phyloP scores from a whole-genome alignment of 495 filamentous ascomycete genomes.

The Podospora pseudopauciseta region DNA sequence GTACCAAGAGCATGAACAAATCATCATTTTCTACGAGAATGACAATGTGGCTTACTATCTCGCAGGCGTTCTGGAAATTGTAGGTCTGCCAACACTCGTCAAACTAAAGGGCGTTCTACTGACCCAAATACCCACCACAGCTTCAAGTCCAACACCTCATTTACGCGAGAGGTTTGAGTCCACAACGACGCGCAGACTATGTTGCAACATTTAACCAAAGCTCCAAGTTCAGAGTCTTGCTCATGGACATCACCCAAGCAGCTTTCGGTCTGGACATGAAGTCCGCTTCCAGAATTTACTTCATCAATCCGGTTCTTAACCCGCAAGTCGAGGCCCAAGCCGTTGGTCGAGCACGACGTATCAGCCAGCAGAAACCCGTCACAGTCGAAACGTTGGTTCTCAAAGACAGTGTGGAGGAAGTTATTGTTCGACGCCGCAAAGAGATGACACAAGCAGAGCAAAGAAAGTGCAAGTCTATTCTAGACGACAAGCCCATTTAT shows the following conservation, averaged over 20 bases:
- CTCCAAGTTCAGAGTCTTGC: conserved; percentile 62
- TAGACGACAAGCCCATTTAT: conserved; percentile 75
- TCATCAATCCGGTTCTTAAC: conserved; percentile 84
- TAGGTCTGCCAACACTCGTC: conserved; percentile 16
- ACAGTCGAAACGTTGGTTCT: conserved; percentile 83
- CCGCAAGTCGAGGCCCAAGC: conserved; percentile 87
- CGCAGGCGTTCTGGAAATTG: conserved; percentile 73
- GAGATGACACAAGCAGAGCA: conserved; percentile 76
- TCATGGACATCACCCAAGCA: conserved; percentile 87
- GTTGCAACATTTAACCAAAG: conserved; percentile 72
- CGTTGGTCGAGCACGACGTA: conserved; percentile 84
- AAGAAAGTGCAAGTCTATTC: conserved; percentile 60
- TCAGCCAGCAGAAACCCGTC: conserved; percentile 77
- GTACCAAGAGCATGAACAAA: conserved; percentile 72
- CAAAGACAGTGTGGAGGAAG: conserved; percentile 79
- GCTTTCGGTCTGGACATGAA: conserved; percentile 83
- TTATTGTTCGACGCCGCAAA: conserved; percentile 68
- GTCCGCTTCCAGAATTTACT: conserved; percentile 81
- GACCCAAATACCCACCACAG: conserved; percentile 16
- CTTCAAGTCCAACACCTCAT: conserved; percentile 74
- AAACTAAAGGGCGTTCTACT: background rate
- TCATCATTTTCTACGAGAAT: conserved; percentile 88
- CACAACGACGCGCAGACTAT: conserved; percentile 62
- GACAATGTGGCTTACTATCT: conserved; percentile 81
- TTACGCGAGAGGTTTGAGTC: conserved; percentile 65